Evolutionary conservation across 768 basidiomycete species (phyloP).

Genomic region (Auriscalpium microsporum): DNA sequence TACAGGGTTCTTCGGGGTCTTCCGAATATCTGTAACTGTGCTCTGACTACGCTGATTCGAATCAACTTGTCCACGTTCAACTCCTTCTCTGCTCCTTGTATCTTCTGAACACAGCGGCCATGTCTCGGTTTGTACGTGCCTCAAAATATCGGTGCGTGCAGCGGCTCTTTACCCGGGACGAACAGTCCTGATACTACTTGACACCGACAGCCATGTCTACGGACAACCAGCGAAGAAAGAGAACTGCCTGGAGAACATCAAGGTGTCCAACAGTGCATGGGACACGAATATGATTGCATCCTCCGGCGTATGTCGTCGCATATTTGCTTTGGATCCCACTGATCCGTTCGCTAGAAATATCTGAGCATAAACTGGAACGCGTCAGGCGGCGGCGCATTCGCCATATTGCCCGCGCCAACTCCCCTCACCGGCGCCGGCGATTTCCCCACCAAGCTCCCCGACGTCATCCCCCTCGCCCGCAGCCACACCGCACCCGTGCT

Average conservation of each 20-base stretch:
- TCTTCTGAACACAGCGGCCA: neutral
- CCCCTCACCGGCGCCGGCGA: conserved; percentile 47
- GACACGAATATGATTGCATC: conserved; percentile 90
- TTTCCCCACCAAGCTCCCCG: conserved; percentile 78
- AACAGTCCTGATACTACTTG: neutral
- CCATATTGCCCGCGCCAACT: conserved; percentile 81
- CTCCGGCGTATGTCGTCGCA: conserved; percentile 50
- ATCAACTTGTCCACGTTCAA: neutral
- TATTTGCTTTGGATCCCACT: neutral
- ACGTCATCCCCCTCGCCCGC: conserved; percentile 85
- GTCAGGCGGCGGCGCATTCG: conserved; percentile 89
- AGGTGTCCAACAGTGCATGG: conserved; percentile 86
- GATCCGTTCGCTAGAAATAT: conserved; percentile 34
- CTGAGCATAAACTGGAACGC: conserved; percentile 92
- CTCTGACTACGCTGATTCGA: too few relatives aligned
- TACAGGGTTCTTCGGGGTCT: too few relatives aligned
- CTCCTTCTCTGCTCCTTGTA: neutral
- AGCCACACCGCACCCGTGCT: conserved; percentile 79
- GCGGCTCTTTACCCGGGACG: too few relatives aligned
- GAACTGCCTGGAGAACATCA: conserved; percentile 71
- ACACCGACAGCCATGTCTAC: conserved; percentile 68
- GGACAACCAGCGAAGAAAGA: conserved; percentile 85
- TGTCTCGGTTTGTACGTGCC: neutral
- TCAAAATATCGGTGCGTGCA: neutral
- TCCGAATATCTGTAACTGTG: too few relatives aligned